phyloP scores from a whole-genome alignment of 2,329 filamentous ascomycete species.

The Diplodia intermedia region DNA sequence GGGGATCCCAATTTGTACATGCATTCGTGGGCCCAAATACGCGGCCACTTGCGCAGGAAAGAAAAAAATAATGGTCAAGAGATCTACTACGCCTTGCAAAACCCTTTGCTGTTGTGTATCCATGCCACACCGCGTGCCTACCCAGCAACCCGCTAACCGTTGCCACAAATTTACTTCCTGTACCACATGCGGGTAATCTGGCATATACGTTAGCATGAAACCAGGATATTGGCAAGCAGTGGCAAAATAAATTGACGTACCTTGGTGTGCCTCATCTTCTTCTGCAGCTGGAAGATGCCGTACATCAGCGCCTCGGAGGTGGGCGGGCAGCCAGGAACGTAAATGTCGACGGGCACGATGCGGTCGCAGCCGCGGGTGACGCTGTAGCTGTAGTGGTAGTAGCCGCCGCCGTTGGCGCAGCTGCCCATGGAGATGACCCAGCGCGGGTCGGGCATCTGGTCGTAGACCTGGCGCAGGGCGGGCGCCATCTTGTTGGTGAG shows the following conservation, averaged over 20 bases:
- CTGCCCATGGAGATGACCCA: conserved; percentile 89
- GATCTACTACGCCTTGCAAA: conserved; percentile 21
- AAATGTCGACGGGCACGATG: conserved; percentile 83
- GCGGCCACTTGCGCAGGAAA: background rate
- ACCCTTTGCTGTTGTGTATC: conserved; percentile 12
- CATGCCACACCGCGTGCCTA: conserved; percentile 13
- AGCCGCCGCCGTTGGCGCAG: conserved; percentile 83
- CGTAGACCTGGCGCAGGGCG: conserved; percentile 87
- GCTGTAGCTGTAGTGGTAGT: conserved; percentile 86
- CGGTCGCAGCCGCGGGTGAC: conserved; percentile 79
- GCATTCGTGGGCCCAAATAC: background rate
- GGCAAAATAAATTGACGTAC: conserved; percentile 11
- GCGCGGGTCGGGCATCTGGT: conserved; percentile 91
- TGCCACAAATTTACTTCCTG: conserved; percentile 53
- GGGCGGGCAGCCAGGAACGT: conserved; percentile 75
- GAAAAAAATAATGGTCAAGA: conserved; percentile 4
- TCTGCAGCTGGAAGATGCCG: conserved; percentile 77
- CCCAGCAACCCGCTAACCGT: background rate
- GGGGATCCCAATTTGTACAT: conserved; percentile 23
- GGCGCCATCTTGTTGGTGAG: conserved; percentile 97
- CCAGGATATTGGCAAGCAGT: background rate
- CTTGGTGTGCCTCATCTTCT: conserved; percentile 72
- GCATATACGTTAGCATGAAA: background rate
- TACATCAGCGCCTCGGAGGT: conserved; percentile 63
- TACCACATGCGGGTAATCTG: conserved; percentile 66